phyloP scores from a whole-genome alignment of 495 filamentous ascomycete species.

The Aspergillus sclerotioniger region DNA sequence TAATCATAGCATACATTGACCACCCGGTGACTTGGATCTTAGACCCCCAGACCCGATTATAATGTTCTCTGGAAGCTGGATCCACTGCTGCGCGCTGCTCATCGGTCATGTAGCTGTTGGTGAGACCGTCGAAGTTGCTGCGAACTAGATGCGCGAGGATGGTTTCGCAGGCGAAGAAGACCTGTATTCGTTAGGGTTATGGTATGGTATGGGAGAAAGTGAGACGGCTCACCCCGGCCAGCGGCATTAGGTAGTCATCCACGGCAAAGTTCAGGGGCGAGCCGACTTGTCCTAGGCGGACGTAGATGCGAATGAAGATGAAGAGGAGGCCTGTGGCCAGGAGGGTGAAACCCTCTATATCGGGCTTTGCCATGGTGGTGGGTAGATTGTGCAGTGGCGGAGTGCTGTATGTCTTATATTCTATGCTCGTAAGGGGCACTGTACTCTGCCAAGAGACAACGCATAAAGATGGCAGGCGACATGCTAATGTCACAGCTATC shows the following conservation, averaged over 20 bases:
- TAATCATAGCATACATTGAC: too few species aligned
- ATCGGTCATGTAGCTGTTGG: conserved; percentile 52
- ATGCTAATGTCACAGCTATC: too few species aligned
- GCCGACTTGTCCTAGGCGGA: conserved; percentile 48
- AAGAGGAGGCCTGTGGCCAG: conserved; percentile 44
- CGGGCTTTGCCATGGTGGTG: background rate
- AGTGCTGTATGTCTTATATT: too few species aligned
- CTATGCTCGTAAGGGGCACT: too few species aligned
- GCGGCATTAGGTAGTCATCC: conserved; percentile 59
- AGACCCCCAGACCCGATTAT: conserved; percentile 32
- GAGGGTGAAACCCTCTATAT: conserved; percentile 46
- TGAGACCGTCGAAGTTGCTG: conserved; percentile 40
- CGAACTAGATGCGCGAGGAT: conserved; percentile 36
- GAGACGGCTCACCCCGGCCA: conserved; percentile 51
- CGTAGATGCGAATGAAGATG: conserved; percentile 44
- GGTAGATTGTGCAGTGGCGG: too few species aligned
- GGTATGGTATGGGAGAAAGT: background rate
- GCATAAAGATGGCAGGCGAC: too few species aligned
- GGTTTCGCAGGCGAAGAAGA: conserved; percentile 33
- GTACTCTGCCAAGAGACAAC: too few species aligned
- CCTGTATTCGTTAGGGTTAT: conserved; percentile 8
- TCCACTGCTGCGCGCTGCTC: conserved; percentile 39
- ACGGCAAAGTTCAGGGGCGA: conserved; percentile 37
- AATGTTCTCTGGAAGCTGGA: conserved; percentile 40
- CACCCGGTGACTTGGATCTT: too few species aligned